Conservation (phyloP, 2,329 filamentous ascomycete species). For the Colletotrichum sublineola region DNA sequence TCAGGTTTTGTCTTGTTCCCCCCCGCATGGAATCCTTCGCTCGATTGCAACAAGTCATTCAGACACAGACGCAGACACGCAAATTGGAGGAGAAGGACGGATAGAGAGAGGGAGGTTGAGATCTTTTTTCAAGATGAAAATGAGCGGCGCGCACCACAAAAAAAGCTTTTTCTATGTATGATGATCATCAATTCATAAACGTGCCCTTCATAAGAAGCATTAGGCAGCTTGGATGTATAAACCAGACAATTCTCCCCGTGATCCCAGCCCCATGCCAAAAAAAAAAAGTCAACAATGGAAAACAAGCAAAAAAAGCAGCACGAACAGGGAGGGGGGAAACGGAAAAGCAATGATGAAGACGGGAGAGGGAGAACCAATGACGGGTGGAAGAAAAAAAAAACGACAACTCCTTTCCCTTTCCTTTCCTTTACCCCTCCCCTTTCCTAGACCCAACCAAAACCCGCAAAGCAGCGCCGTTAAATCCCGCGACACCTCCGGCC, state of each 20-base stretch:
- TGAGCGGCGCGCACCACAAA: slow-evolving; percentile 20
- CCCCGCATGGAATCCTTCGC: neutral
- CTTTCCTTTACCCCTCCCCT: neutral
- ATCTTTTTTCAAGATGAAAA: slow-evolving; percentile 15
- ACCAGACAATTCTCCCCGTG: slow-evolving; percentile 14
- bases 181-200: slow-evolving; percentile 42
- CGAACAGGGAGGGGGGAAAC: neutral
- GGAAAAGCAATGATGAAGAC: neutral
- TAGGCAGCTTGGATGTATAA: slow-evolving; percentile 37
- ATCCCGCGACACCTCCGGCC: neutral
- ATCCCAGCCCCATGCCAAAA: slow-evolving; percentile 33
- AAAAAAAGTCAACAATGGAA: neutral
- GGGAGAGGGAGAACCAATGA: neutral
- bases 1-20: neutral
- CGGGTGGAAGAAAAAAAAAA: slow-evolving; percentile 12
- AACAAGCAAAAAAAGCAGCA: neutral
- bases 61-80: neutral
- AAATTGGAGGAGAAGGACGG: neutral
- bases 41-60: neutral
- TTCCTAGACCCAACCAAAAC: neutral
- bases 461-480: slow-evolving; percentile 16
- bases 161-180: slow-evolving; percentile 38
- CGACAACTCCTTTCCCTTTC: slow-evolving; percentile 6
- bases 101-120: neutral
- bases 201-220: slow-evolving; percentile 40